These are phyloP conservation scores for Atkinsonella hypoxylon DNA, from an alignment of 2,329 filamentous ascomycete species.

Conservation along the genomic window DNA sequence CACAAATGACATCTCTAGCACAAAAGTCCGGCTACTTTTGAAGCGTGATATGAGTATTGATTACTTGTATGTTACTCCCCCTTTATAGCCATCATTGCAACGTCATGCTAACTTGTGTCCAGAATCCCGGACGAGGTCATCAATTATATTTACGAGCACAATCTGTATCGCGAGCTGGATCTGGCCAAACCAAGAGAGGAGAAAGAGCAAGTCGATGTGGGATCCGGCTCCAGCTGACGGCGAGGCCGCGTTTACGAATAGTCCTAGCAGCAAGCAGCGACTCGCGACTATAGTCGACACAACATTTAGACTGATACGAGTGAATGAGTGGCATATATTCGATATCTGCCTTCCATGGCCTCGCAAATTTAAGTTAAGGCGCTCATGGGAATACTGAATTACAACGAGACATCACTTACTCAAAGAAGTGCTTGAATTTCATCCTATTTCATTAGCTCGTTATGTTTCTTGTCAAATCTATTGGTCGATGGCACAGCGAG, in stretches of 20 bases:
- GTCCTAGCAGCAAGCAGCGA: no score
- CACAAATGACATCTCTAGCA: constrained; percentile 76
- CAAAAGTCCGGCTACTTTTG: constrained; percentile 70
- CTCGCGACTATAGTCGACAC: not conserved
- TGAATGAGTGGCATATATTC: not conserved
- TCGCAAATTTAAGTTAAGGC: not conserved
- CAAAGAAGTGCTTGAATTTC: not conserved
- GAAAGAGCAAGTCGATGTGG: constrained; percentile 13
- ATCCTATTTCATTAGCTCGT: not conserved
- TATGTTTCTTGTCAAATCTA: not conserved
- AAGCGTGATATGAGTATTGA: constrained; percentile 72
- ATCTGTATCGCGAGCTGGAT: constrained; percentile 45
- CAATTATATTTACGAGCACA: constrained; percentile 57
- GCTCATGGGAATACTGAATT: not conserved
- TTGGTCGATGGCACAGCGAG: not conserved
- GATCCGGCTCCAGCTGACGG: constrained; percentile 18
- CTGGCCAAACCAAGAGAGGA: constrained; percentile 14
- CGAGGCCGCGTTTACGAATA: not conserved
- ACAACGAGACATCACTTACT: not conserved
- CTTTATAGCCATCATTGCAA: not conserved
- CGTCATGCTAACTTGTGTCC: not conserved
- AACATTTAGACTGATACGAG: not conserved
- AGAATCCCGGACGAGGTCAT: constrained; percentile 58
- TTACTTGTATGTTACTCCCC: constrained; percentile 33
- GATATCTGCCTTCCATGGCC: not conserved